Evolutionary conservation across 2,329 filamentous ascomycete species (phyloP).

Genomic region (Paraphoma sp.): DNA sequence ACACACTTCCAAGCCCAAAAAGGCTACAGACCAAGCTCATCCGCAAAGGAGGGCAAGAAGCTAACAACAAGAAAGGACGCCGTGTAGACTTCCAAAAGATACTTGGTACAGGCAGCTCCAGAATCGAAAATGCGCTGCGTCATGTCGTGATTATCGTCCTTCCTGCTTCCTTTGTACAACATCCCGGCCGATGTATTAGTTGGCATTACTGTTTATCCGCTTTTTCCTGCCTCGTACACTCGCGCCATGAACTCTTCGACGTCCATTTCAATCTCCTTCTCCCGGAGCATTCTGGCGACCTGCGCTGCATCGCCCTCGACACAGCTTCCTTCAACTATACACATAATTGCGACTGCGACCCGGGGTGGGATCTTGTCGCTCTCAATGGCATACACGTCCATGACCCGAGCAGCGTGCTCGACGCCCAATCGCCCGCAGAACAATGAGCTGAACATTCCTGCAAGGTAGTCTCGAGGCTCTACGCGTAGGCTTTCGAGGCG

Average conservation of each 20-base stretch:
- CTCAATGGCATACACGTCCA: conserved; percentile 85
- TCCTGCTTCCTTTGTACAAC: neutral
- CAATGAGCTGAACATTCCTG: conserved; percentile 67
- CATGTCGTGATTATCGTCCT: neutral
- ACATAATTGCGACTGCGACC: conserved; percentile 72
- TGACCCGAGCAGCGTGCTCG: conserved; percentile 74
- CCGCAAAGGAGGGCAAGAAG: neutral
- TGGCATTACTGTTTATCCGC: neutral
- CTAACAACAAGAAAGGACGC: neutral
- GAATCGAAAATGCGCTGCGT: neutral
- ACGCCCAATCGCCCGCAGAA: conserved; percentile 68
- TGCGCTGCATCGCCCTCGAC: conserved; percentile 42
- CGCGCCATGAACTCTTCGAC: conserved; percentile 42
- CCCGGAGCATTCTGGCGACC: conserved; percentile 22
- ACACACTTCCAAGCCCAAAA: neutral
- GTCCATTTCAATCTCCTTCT: conserved; percentile 22
- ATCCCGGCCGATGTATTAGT: neutral
- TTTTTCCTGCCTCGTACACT: conserved; percentile 46
- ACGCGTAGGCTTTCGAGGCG: conserved; percentile 61
- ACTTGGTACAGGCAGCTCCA: neutral
- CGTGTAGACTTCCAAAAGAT: neutral
- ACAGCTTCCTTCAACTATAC: conserved; percentile 55
- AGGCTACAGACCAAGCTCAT: neutral
- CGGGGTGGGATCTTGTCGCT: conserved; percentile 75
- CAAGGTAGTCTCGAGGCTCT: conserved; percentile 60